Percentiles rank a stretch among this genome's conserved stretches.
phyloP scores from a whole-genome alignment of 352 stramenopile genomes.

The Phytophthora syringae region DNA sequence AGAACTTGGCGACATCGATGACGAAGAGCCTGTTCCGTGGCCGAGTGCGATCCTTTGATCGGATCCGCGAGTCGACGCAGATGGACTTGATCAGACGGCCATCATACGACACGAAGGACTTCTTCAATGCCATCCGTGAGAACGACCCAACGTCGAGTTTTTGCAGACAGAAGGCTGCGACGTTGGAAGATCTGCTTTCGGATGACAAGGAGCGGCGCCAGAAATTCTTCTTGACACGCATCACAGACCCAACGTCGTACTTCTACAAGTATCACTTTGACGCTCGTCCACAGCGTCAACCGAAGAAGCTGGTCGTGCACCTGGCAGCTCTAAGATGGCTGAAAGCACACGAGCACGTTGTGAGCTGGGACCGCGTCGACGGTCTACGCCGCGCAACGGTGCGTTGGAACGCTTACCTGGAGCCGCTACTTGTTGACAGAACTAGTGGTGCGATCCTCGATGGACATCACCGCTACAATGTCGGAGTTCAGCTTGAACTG shows the following conservation, averaged over 20 bases:
- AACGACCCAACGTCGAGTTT: constrained; percentile 88
- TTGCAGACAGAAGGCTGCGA: constrained; percentile 72
- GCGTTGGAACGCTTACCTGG: constrained; percentile 83
- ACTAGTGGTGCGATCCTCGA: constrained; percentile 82
- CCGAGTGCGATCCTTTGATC: constrained; percentile 68
- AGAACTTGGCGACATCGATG: constrained; percentile 73
- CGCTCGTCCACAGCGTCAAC: constrained; percentile 63
- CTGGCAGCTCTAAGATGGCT: constrained; percentile 74
- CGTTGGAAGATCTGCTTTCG: constrained; percentile 82
- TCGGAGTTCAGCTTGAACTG: constrained; percentile 75
- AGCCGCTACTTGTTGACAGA: constrained; percentile 80
- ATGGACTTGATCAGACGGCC: constrained; percentile 81
- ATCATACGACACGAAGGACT: constrained; percentile 63
- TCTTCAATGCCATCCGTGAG: constrained; percentile 83
- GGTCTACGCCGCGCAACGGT: constrained; percentile 77
- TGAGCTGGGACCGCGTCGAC: constrained; percentile 88
- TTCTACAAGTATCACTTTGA: constrained; percentile 92
- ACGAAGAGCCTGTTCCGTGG: constrained; percentile 79
- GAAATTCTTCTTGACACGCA: constrained; percentile 86
- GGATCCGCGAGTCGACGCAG: constrained; percentile 47
- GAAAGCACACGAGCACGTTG: constrained; percentile 85
- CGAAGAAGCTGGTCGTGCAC: constrained; percentile 65
- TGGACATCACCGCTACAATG: constrained; percentile 86
- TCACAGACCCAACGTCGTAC: constrained; percentile 89
- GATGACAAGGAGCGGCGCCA: constrained; percentile 61